Percentiles rank a stretch among this genome's conserved stretches.
Evolutionary conservation across 768 basidiomycete species (phyloP).

Genomic region (Thelephora ganbajun): DNA sequence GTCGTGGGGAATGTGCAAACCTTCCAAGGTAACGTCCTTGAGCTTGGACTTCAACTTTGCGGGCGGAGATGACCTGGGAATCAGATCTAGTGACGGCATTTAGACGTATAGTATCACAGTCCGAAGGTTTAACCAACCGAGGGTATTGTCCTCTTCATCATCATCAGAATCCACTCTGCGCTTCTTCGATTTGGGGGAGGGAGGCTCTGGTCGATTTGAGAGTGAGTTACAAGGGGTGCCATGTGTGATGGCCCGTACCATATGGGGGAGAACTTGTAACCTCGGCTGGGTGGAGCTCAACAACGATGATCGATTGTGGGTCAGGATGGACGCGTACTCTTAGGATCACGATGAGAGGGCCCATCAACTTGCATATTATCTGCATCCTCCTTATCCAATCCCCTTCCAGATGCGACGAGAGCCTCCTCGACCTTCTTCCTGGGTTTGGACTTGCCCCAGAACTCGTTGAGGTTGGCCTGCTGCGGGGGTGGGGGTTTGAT

Average conservation of each 20-base stretch:
- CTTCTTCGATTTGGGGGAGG: constrained; percentile 14
- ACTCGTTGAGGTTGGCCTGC: constrained; percentile 64
- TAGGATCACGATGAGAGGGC: no score
- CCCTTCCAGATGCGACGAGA: constrained; percentile 11
- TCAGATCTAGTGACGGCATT: background rate
- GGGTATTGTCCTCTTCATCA: constrained; percentile 11
- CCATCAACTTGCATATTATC: background rate
- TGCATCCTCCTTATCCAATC: constrained; percentile 7
- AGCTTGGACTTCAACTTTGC: background rate
- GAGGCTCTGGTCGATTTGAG: constrained; percentile 1
- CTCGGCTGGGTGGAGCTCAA: no score
- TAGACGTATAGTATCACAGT: background rate
- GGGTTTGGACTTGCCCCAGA: constrained; percentile 45
- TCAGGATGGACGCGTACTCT: background rate
- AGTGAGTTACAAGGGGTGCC: background rate
- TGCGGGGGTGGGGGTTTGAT: constrained; percentile 56
- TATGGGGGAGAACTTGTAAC: no score
- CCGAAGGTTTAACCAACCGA: background rate
- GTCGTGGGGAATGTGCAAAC: background rate
- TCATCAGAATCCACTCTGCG: constrained; percentile 22
- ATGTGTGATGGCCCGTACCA: constrained; percentile 9
- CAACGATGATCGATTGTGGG: no score
- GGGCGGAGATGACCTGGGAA: constrained; percentile 6
- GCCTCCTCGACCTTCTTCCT: constrained; percentile 13
- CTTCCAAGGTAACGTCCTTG: background rate